A percentile compares a stretch with the other conserved stretches of the same genome.
These are phyloP conservation scores for Phaeomoniella chlamydospora DNA, from an alignment of 2,329 filamentous ascomycete genomes.

Conservation along the genomic window DNA sequence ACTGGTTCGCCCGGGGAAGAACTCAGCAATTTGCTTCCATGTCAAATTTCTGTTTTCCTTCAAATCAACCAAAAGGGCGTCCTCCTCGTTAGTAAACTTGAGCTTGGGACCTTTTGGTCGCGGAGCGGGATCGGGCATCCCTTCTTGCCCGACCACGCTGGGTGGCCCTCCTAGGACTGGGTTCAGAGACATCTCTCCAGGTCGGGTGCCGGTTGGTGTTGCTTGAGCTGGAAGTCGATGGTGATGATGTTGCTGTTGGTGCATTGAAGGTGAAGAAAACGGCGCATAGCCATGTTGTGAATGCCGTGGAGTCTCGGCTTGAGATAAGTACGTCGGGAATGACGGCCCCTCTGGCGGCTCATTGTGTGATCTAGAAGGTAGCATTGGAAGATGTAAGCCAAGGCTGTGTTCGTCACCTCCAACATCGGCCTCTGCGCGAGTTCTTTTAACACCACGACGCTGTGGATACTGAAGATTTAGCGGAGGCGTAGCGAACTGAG, in stretches of 20 bases:
- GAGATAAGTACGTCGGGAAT: conserved; percentile 17
- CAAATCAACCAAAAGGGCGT: conserved; percentile 71
- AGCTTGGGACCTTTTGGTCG: conserved; percentile 76
- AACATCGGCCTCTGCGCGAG: conserved; percentile 16
- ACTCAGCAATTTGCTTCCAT: conserved; percentile 96
- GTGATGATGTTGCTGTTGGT: conserved; percentile 57
- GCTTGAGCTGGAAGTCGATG: conserved; percentile 64
- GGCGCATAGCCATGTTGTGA: conserved; percentile 14
- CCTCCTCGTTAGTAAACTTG: conserved; percentile 88
- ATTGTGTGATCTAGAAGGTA: conserved; percentile 14
- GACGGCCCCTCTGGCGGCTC: conserved; percentile 14
- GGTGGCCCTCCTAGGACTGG: conserved; percentile 44
- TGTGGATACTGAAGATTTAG: conserved; percentile 17
- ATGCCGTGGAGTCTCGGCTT: conserved; percentile 15
- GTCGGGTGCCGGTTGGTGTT: conserved; percentile 50
- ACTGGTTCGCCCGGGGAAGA: conserved; percentile 81
- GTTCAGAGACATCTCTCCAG: conserved; percentile 27
- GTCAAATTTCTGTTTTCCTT: conserved; percentile 92
- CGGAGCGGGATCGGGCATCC: conserved; percentile 73
- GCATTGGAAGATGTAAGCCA: conserved; percentile 17
- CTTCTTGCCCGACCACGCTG: conserved; percentile 73
- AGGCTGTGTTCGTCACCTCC: conserved; percentile 13
- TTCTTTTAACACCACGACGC: conserved; percentile 19
- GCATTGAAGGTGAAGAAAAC: conserved; percentile 10
- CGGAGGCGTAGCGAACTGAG: conserved; percentile 18